Conservation (phyloP, 2,329 filamentous ascomycete genomes). For the Penicillium sp. region DNA sequence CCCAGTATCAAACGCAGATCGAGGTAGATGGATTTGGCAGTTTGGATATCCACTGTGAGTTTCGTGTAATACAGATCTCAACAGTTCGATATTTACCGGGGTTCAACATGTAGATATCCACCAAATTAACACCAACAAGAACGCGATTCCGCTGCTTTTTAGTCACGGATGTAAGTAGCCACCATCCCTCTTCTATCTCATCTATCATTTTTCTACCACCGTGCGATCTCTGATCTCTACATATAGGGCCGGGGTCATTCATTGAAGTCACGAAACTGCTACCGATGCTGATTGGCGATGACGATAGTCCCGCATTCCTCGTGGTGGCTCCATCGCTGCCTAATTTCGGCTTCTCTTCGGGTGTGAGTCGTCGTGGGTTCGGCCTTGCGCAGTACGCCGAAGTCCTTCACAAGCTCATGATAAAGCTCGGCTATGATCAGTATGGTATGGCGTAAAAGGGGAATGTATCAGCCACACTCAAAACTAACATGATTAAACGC, state of each 20-base stretch:
- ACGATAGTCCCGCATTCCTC: slow-evolving; percentile 48
- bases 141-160: slow-evolving; percentile 67
- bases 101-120: slow-evolving; percentile 49
- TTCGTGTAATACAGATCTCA: background rate
- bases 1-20: slow-evolving; percentile 58
- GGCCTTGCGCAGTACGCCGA: slow-evolving; percentile 62
- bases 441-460: slow-evolving; percentile 44
- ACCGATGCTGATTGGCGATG: slow-evolving; percentile 41
- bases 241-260: slow-evolving; percentile 61
- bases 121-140: slow-evolving; percentile 49
- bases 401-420: slow-evolving; percentile 66
- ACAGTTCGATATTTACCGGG: background rate
- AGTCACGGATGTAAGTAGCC: slow-evolving; percentile 58
- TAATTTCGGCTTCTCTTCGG: slow-evolving; percentile 56
- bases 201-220: background rate
- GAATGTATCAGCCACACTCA: background rate
- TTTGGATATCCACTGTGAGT: slow-evolving; percentile 59
- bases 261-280: slow-evolving; percentile 53
- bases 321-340: slow-evolving; percentile 55
- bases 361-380: slow-evolving; percentile 50
- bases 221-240: background rate
- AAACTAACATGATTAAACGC: background rate
- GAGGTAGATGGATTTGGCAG: slow-evolving; percentile 58
- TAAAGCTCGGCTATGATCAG: slow-evolving; percentile 62
- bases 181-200: background rate